Base-by-base conservation (phyloP, 192 early-diverging fungal species). In the Podila minutissima region DNA sequence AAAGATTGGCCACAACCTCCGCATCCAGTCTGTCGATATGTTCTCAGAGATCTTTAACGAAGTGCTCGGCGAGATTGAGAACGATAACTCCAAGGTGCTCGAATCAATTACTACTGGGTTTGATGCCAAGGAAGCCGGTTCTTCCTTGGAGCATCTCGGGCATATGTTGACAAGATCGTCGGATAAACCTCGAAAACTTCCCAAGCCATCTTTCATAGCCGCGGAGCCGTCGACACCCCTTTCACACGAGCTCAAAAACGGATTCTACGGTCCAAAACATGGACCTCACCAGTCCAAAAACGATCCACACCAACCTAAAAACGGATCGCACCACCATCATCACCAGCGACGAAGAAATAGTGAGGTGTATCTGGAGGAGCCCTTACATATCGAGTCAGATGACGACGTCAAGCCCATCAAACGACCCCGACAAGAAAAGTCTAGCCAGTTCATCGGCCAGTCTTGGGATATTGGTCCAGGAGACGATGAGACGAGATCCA, bases 41-140 rank as follows among this genome's bases (percentile, higher is more conserved):
- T 81, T 81, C n/a, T 81, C 77, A 26, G 66, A 81, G 35, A 63
- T 81, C 2, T 81, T 73, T 26, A 71, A 81, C 32, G 77, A 81
- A 33, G 77, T 81, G 19, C 71, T 81, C 10, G 70, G 69, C 10
- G 77, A 81, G 26, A 81, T 81, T 65, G 77, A 71, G 5, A 72
- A 72, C 28, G 71, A 81, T 55, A 77, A 79, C 50, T 69, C 77
- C 11, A 71, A 81, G 24, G 63, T 81, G 66, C 67, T 81, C 32
- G 57, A 73, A 26, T 71, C 72, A 8, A 57, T 81, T 19, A 73
- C 68, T 32, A 72, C 35, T n/a, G 62, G 58, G 15, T 67, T 29
- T 22, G 76, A 79, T 13, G 28, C 5, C 0, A 66, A 72, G 10
- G 33, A 35, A 1, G 26, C 31, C 19, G 66, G 64, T 22, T 50